Evolutionary conservation across 768 basidiomycete genomes (phyloP), one percentile per base, ranked within the genome.

Genomic region (Gloeopeniophorella convolvens): DNA sequence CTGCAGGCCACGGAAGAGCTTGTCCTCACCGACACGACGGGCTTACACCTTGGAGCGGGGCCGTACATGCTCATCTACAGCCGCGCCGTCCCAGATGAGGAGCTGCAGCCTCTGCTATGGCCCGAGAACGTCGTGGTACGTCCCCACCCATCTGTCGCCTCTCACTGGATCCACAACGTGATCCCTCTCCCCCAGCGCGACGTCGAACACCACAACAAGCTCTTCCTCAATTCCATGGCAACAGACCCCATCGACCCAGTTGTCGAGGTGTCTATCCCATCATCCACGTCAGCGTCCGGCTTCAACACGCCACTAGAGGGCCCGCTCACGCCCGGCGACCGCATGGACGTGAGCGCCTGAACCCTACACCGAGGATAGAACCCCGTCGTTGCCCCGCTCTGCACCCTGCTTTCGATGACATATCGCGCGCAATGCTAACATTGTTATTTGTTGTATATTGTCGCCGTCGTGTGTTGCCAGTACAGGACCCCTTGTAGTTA

Each of bases 41-140:
- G 89, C 0, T 65, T 89, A 27, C 86, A 89, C 60, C 73, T 89
- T 5, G 75, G 78, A 13, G 85, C 85, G 16, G 89, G 89, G 1
- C 87, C 89, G 1, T 89, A 84, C 63, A 65, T 90, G 59, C 68
- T 91, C n/a, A 63, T 91, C 30, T 91, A 90, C 65, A 75, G 74
- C 28, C 71, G 67, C 13, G 65, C 61, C 2, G 20, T 69, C 2
- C 54, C 66, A 6, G 62, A 57, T 10, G 57, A 53, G 11, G 58
- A 59, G 28, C 62, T 59, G 32, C 50, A 40, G 20, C 60, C 55
- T 1, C 39, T 59, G 15, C 58, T 57, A 6, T 70, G 68, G 66
- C 67, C 64, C 5, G 62, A 64, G 8, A 15, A 41, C 11, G 24
- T 66, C 46, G 66, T 67, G 55, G 68, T 67, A 18, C 32, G 62